Conservation (phyloP, 2,329 filamentous ascomycete species). For the Colletotrichum orchidophilum region DNA sequence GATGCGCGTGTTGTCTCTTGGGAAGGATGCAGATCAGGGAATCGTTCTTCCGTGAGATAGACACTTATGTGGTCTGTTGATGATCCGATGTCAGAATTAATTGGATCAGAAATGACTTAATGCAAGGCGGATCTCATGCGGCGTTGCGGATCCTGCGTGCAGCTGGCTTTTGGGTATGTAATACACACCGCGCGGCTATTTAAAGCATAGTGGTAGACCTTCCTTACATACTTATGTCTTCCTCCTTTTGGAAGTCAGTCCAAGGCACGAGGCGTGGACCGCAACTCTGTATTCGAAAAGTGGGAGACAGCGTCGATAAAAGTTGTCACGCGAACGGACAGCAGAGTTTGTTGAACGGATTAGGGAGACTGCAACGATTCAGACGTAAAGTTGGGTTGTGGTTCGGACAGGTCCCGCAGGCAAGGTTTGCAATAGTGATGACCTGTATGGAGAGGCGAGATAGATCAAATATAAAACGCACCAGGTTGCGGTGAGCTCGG, state of each 20-base stretch:
- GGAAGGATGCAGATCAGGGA: background rate
- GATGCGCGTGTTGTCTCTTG: background rate
- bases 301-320: background rate
- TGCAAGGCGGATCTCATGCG: conserved; percentile 15
- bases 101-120: conserved; percentile 23
- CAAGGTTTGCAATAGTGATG: background rate
- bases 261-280: background rate
- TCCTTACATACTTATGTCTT: background rate
- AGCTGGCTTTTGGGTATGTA: background rate
- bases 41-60: background rate
- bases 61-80: conserved; percentile 11
- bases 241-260: background rate
- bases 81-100: conserved; percentile 13
- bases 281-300: conserved; percentile 1
- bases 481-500: conserved; percentile 5
- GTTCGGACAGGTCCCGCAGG: background rate
- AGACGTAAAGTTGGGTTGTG: background rate
- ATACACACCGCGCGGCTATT: conserved; percentile 21
- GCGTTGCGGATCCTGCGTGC: background rate
- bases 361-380: background rate
- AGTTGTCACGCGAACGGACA: background rate
- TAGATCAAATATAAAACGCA: background rate
- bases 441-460: background rate
- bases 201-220: conserved; percentile 5
- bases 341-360: background rate